Evolutionary conservation across 345 rosid species (phyloP), one percentile per base, ranked within the genome.

Genomic region (Rhizophora apiculata): DNA sequence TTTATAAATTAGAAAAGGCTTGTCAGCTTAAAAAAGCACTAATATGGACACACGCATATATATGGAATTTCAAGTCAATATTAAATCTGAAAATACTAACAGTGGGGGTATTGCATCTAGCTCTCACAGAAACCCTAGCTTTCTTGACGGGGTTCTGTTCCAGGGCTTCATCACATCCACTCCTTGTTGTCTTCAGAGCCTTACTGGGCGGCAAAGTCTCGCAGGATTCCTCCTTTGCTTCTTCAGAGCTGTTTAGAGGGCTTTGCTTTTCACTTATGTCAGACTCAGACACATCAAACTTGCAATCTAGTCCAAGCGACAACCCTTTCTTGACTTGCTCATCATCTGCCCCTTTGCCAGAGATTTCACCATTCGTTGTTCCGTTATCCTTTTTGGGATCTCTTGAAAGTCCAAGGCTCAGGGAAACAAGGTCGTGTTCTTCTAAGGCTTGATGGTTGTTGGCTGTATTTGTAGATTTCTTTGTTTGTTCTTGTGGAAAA

Each of bases 111-210:
- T 91, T 90, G 46, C 98, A 94, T 81, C 91, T 82, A 62, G 91
- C 84, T 80, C 95, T 76, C 46, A 94, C 97, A 32, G 86, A 91
- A 82, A 94, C 98, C 89, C 96, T 88, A 78, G 91, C 78, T 82
- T 84, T 94, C 85, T 89, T 94, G 31, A 76, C 78, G 3, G 87
- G 82, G 72, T 76, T 88, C 72, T 88, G 97, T 29, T 82, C 90
- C 60, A 73, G 74, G 58, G 61, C 64, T 73, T 88, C 95, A 29
- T 87, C 85, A 24, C 81, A 87, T 67, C 73, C 85, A 62, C 74
- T 74, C 76, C 80, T 82, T 76, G 48, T 29, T 1, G 77, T 80
- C 83, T 86, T 87, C 29, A 13, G 30, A 65, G 31, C 70, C 69
- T 83, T 91, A 66, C 72, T 67, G 20, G 83, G 84, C 0, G 82